Evolutionary conservation across 352 stramenopile genomes (phyloP), one percentile per base, ranked within the genome.

Genomic region (Aphanomyces stellatus): DNA sequence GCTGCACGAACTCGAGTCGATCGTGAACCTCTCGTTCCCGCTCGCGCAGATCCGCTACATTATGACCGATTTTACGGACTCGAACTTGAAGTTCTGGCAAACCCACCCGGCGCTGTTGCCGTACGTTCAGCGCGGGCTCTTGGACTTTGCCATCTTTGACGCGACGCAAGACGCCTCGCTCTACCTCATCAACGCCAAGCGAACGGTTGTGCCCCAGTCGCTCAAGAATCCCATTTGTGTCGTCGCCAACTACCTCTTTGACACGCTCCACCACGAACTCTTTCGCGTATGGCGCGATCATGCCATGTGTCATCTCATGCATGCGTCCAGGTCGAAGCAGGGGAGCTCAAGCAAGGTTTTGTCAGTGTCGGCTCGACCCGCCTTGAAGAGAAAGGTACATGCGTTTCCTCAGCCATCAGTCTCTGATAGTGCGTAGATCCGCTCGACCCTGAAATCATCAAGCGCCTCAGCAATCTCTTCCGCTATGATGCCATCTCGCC

Each of bases 91-190:
- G 49, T 98, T 97, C 49, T 98, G 93, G 91, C 87, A 86, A 69
- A 85, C 79, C 0, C 90, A 98, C 71, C 88, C 88, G 28, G 82
- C 84, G 31, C 69, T 97, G 27, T 79, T 79, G 11, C 82, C 85
- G 2, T 98, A 93, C 43, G 80, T 98, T 11, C 74, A 89, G 37
- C 77, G 75, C 28, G 91, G 90, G 0, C 80, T 95, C 56, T 75
- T 98, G 11, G 91, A 98, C 70, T 93, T 96, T 71, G 91, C 90
- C 37, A 96, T 97, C 63, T 97, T 98, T 64, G 90, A 98, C 67
- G 91, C 91, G 10, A 96, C 91, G 8, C 88, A 85, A 24, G 91
- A 98, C 76, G 78, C 76, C 24, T 76, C 87, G 51, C 74, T 98
- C 70, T 74, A 57, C 5, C 68, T 98, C 17, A 85, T 79, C 53